Conservation (phyloP, 208 protist species). For the Polymyxa betae region DNA sequence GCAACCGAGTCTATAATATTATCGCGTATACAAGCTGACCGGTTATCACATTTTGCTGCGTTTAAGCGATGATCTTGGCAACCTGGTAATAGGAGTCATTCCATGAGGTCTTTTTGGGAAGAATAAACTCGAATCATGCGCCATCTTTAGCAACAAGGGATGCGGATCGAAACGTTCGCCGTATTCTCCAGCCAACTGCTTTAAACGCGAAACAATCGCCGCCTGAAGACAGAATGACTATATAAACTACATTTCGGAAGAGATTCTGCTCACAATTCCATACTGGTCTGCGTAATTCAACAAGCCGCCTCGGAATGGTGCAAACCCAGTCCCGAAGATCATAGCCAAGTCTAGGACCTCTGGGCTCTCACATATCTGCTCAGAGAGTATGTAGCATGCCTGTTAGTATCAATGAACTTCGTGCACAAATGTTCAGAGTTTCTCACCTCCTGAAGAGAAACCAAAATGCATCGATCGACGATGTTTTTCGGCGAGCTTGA, state of each 20-base stretch:
- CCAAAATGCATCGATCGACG: slow-evolving; percentile 34
- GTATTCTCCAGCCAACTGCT: not conserved
- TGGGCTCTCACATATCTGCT: not conserved
- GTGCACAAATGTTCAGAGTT: not conserved
- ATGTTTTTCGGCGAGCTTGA: not conserved
- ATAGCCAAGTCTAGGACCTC: slow-evolving; percentile 24
- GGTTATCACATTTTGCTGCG: slow-evolving; percentile 3
- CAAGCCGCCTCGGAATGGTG: slow-evolving; percentile 19
- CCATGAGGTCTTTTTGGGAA: slow-evolving; percentile 24
- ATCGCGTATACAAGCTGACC: no score
- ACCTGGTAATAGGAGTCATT: not conserved
- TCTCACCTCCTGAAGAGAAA: not conserved
- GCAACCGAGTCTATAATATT: no score
- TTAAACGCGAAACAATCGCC: not conserved
- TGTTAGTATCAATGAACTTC: not conserved
- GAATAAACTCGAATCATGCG: not conserved
- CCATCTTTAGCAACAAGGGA: not conserved
- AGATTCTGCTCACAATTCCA: not conserved
- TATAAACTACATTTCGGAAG: not conserved
- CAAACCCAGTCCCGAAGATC: slow-evolving; percentile 34
- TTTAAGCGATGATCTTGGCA: not conserved
- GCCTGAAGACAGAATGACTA: not conserved
- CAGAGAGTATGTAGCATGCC: slow-evolving; percentile 39
- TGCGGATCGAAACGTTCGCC: slow-evolving; percentile 8
- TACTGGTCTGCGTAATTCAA: slow-evolving; percentile 36